phyloP scores from a whole-genome alignment of 768 basidiomycete species.

The Tricholoma flavovirens region DNA sequence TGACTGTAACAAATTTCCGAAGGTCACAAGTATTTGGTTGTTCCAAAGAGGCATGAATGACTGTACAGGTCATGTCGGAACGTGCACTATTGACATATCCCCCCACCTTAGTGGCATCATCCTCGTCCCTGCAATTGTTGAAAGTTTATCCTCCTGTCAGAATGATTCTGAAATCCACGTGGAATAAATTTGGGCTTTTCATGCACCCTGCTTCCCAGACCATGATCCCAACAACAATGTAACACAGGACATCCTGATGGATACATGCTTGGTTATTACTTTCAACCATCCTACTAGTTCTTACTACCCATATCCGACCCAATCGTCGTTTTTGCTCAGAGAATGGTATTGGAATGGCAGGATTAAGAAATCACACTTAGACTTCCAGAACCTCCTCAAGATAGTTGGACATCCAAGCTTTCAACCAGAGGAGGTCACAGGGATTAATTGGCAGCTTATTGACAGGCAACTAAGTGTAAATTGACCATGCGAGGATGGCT shows the following conservation, averaged over 20 bases:
- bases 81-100: not conserved
- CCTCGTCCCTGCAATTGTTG: not conserved
- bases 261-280: not conserved
- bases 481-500: not conserved
- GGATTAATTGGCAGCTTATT: conserved; percentile 7
- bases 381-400: conserved; percentile 4
- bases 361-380: conserved; percentile 1
- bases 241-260: not conserved
- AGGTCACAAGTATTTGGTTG: no score
- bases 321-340: conserved; percentile 5
- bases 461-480: conserved; percentile 1
- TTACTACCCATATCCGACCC: conserved; percentile 8
- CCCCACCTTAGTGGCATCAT: not conserved
- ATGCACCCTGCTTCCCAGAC: no score
- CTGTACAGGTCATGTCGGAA: not conserved
- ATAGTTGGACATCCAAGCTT: no score
- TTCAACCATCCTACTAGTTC: no score
- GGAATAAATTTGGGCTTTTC: no score
- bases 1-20: no score
- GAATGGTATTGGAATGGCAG: no score
- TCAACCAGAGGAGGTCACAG: no score
- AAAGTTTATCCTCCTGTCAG: not conserved
- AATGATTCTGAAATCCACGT: not conserved
- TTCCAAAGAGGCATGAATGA: no score
- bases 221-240: no score